phyloP scores from a whole-genome alignment of 805 yeast species.

The Helenozyma baotianmanensis region DNA sequence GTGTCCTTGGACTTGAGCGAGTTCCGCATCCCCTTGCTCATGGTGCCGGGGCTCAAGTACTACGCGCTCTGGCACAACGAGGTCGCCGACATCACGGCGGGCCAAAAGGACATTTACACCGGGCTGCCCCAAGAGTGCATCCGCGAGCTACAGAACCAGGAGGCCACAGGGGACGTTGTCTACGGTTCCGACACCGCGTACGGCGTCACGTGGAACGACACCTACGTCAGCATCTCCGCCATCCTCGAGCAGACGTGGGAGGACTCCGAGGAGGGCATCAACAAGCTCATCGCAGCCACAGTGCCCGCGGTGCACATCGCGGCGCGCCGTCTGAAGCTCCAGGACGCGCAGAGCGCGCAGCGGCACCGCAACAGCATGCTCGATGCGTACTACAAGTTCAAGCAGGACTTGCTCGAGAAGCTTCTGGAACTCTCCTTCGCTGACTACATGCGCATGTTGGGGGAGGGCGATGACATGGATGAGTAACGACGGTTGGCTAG shows the following conservation, averaged over 20 bases:
- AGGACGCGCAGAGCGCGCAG: neutral
- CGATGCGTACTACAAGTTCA: neutral
- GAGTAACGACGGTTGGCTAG: neutral
- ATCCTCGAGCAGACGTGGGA: constrained; percentile 9
- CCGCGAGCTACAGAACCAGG: constrained; percentile 5
- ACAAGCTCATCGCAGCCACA: neutral
- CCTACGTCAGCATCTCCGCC: constrained; percentile 8
- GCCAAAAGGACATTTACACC: constrained; percentile 1
- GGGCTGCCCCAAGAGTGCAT: constrained; percentile 1
- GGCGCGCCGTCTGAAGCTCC: neutral
- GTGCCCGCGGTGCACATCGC: neutral
- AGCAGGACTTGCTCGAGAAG: neutral
- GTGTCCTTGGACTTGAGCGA: constrained; percentile 4
- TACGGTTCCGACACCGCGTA: constrained; percentile 10
- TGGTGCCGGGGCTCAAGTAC: constrained; percentile 13
- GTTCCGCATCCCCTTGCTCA: constrained; percentile 10
- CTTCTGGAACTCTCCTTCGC: neutral
- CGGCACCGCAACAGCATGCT: neutral
- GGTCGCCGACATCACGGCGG: constrained; percentile 4
- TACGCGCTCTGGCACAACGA: constrained; percentile 9
- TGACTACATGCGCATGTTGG: constrained; percentile 1
- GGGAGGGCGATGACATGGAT: neutral
- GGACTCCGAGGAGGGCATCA: neutral
- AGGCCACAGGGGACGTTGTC: constrained; percentile 1
- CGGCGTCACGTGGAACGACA: constrained; percentile 12